Evolutionary conservation across 441 rosid species (phyloP).

Genomic region (Sinapis alba): DNA sequence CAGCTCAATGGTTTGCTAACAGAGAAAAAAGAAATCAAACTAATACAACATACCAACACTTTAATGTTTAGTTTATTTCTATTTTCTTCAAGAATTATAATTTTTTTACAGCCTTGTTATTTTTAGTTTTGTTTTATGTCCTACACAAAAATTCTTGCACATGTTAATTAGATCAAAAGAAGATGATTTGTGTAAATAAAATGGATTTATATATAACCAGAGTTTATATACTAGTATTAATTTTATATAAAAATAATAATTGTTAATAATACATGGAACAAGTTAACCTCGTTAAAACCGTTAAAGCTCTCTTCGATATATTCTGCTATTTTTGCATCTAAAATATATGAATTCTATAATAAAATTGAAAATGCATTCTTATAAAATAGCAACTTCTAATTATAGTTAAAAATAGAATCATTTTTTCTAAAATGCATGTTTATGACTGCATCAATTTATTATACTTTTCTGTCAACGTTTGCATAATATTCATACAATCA

Average conservation of each 20-base stretch:
- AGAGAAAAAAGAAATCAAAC: constrained; percentile 58
- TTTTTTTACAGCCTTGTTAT: neutral
- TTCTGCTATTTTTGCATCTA: no score
- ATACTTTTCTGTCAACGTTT: neutral
- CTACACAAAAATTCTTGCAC: neutral
- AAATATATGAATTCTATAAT: no score
- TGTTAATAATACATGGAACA: no score
- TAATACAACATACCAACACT: constrained; percentile 40
- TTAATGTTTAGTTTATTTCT: constrained; percentile 37
- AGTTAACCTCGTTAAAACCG: no score
- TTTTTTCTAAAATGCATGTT: no score
- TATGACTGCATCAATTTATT: neutral
- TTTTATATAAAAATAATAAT: no score
- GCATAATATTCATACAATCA: neutral
- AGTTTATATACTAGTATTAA: neutral
- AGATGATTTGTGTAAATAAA: constrained; percentile 5
- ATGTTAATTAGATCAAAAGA: constrained; percentile 3
- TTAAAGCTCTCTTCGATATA: no score
- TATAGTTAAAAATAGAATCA: no score
- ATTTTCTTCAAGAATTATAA: neutral
- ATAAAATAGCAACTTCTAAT: no score
- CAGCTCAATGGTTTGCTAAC: constrained; percentile 78
- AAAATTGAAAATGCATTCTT: no score
- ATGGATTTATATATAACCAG: neutral
- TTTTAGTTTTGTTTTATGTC: neutral